These are phyloP conservation scores for Yamadazyma atmosphaerica DNA, from an alignment of 1,139 yeast species.

Conservation along the genomic window DNA sequence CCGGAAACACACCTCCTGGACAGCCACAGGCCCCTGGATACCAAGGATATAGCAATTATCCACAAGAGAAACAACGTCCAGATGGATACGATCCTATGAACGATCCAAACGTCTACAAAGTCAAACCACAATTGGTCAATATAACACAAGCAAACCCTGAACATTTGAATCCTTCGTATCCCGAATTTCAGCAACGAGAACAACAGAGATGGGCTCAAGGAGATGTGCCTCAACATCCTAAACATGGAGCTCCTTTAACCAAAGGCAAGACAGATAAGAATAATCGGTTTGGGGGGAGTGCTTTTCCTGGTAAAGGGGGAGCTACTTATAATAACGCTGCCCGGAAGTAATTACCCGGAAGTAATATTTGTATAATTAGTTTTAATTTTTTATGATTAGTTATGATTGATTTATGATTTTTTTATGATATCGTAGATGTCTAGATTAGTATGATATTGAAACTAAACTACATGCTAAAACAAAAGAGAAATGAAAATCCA, in stretches of 20 bases:
- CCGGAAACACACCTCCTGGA: too few relatives aligned
- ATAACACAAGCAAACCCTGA: constrained; percentile 37
- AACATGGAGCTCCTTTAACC: constrained; percentile 39
- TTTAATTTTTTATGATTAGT: too few relatives aligned
- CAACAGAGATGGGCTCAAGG: constrained; percentile 35
- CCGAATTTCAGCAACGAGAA: constrained; percentile 33
- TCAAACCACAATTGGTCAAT: constrained; percentile 38
- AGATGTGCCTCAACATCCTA: constrained; percentile 28
- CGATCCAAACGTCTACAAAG: constrained; percentile 31
- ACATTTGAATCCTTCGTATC: constrained; percentile 40
- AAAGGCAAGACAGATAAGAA: constrained; percentile 25
- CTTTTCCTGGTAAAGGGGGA: constrained; percentile 42
- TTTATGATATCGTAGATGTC: background rate
- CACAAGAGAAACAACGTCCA: background rate
- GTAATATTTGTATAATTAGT: too few relatives aligned
- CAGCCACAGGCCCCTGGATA: constrained; percentile 4
- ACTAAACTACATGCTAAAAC: background rate
- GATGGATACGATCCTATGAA: constrained; percentile 22
- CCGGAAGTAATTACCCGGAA: constrained; percentile 25
- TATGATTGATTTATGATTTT: too few relatives aligned
- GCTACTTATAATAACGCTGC: constrained; percentile 44
- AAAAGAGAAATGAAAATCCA: background rate
- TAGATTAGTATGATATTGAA: background rate
- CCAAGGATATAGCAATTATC: constrained; percentile 1
- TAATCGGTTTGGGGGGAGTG: constrained; percentile 27